Evolutionary conservation across 2,329 filamentous ascomycete genomes (phyloP).

Genomic region (Colletotrichum tamarilloi): DNA sequence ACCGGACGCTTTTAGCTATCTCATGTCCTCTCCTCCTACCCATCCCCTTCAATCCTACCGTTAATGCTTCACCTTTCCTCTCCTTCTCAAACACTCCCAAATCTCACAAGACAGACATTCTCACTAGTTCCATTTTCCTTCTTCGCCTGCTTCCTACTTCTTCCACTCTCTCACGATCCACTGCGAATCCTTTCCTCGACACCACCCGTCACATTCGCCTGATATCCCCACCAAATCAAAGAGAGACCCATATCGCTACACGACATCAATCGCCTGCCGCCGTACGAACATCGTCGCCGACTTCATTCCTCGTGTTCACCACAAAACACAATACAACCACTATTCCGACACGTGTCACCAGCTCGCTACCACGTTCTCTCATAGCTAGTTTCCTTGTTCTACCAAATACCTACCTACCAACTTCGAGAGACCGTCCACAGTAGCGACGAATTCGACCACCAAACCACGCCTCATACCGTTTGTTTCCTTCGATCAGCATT

Average conservation of each 20-base stretch:
- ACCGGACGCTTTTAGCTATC: slow-evolving; percentile 28
- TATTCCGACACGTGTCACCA: neutral
- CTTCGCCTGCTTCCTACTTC: neutral
- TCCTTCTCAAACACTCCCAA: slow-evolving; percentile 13
- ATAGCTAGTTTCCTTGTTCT: neutral
- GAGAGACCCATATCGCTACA: neutral
- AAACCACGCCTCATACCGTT: neutral
- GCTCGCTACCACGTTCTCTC: neutral
- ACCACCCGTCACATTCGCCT: neutral
- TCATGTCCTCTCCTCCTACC: slow-evolving; percentile 30
- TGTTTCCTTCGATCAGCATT: slow-evolving; percentile 24
- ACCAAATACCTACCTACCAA: neutral
- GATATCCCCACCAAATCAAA: neutral
- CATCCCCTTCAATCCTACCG: slow-evolving; percentile 25
- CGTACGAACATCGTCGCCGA: neutral
- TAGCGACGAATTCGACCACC: slow-evolving; percentile 16
- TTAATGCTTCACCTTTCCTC: slow-evolving; percentile 26
- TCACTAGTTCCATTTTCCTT: neutral
- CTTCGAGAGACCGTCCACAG: neutral
- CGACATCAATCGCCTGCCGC: neutral
- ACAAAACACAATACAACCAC: neutral
- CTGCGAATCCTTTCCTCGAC: neutral
- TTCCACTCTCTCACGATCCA: neutral
- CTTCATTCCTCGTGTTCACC: neutral
- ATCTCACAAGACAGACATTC: neutral